phyloP scores from a whole-genome alignment of 192 early-diverging fungal genomes.

The Backusella sp. region DNA sequence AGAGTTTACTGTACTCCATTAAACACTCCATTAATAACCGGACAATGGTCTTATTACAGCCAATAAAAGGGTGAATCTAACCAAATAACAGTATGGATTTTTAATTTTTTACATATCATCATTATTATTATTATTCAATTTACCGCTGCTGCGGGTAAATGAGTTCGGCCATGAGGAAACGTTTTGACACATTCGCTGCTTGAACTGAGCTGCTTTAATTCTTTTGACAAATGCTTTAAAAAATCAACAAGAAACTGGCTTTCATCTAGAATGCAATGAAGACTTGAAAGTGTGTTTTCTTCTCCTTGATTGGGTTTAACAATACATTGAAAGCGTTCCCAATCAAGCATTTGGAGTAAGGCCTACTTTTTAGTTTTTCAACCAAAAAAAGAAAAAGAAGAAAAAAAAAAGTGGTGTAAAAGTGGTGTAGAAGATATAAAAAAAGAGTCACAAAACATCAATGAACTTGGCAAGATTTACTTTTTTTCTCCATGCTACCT shows the following conservation, averaged over 20 bases:
- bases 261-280: not conserved
- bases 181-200: not conserved
- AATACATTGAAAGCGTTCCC: constrained; percentile 1
- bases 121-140: not conserved
- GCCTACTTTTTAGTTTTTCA: not conserved
- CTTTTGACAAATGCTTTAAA: not conserved
- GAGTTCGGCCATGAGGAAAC: not conserved
- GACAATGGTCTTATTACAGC: not conserved
- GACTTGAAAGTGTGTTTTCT: not conserved
- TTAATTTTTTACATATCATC: not conserved
- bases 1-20: constrained; percentile 5
- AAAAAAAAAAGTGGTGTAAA: not conserved
- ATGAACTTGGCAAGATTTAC: no score
- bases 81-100: not conserved
- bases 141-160: constrained; percentile 2
- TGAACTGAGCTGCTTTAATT: not conserved
- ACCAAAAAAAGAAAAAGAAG: not conserved
- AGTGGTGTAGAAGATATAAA: no score
- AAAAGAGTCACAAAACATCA: no score
- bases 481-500: no score
- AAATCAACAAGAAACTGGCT: not conserved
- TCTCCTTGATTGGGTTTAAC: not conserved
- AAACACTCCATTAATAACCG: not conserved
- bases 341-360: constrained; percentile 10
- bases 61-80: constrained; percentile 8